Percentiles rank a stretch among this genome's conserved stretches.
Evolutionary conservation across 2,329 filamentous ascomycete species (phyloP).

Genomic region (Pestalotiopsis sp.): DNA sequence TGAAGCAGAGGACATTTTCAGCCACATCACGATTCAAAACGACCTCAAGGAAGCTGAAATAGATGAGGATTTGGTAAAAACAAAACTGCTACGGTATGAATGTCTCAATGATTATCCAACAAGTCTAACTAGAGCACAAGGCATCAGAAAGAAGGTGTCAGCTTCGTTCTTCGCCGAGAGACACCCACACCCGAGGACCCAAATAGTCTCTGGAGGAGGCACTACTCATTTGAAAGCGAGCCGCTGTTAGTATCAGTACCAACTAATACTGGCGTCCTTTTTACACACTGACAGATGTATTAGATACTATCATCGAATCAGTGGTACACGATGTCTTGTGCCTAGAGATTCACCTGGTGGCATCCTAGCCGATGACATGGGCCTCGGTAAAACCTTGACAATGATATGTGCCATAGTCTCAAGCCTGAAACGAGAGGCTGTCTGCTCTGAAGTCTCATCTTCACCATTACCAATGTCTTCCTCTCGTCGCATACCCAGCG

Average conservation of each 20-base stretch:
- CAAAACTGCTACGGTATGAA: background rate
- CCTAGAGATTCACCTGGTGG: background rate
- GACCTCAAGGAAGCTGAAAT: background rate
- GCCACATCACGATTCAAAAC: background rate
- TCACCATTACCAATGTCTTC: background rate
- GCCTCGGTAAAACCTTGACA: background rate
- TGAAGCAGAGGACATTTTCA: background rate
- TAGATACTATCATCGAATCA: background rate
- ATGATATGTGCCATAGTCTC: background rate
- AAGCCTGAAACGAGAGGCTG: background rate
- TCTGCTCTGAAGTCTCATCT: background rate
- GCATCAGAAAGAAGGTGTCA: background rate
- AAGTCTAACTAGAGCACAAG: background rate
- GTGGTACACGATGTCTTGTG: background rate
- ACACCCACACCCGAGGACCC: background rate
- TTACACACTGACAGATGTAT: background rate
- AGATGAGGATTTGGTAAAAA: background rate
- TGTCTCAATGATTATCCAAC: background rate
- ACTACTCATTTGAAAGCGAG: background rate
- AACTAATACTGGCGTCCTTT: background rate
- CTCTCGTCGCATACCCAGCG: background rate
- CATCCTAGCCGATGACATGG: conserved; percentile 11
- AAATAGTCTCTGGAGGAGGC: background rate
- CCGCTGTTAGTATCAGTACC: background rate
- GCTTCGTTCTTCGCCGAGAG: background rate